A percentile compares a stretch with the other conserved stretches of the same genome.
phyloP scores from a whole-genome alignment of 768 basidiomycete genomes.

The Panaeolus cyanescens region DNA sequence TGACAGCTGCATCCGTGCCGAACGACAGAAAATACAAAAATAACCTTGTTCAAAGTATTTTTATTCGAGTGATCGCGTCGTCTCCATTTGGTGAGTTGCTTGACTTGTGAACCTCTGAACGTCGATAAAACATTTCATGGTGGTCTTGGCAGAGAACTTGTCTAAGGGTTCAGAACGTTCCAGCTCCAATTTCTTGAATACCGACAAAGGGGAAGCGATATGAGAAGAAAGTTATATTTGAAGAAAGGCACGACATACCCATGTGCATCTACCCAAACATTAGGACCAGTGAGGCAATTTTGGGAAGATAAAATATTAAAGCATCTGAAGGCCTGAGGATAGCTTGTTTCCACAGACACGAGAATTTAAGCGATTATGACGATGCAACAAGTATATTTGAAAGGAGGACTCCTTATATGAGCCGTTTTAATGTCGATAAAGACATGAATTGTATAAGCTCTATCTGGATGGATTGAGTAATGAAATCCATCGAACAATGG shows the following conservation, averaged over 20 bases:
- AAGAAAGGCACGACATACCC: not conserved
- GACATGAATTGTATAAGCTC: not conserved
- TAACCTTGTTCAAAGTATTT: slow-evolving; percentile 9
- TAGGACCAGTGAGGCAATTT: not conserved
- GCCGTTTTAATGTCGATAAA: not conserved
- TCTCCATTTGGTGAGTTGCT: not conserved
- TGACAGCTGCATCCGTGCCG: slow-evolving; percentile 17
- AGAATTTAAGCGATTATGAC: not conserved
- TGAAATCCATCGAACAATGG: too few species aligned
- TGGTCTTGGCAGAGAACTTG: slow-evolving; percentile 13
- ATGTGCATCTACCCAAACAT: not conserved
- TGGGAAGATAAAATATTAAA: not conserved
- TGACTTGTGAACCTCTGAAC: slow-evolving; percentile 17
- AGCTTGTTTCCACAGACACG: not conserved
- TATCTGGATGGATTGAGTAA: not conserved
- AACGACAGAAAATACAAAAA: slow-evolving; percentile 15
- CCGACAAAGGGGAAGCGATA: not conserved
- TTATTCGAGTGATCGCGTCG: not conserved
- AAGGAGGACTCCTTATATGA: not conserved
- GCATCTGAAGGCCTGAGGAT: not conserved
- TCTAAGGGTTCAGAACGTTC: not conserved
- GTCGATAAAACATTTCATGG: slow-evolving; percentile 14
- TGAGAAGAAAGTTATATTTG: not conserved
- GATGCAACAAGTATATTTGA: not conserved
- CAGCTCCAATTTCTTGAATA: not conserved